phyloP scores from a whole-genome alignment of 2,329 filamentous ascomycete genomes.

The Botryosphaeria dothidea region DNA sequence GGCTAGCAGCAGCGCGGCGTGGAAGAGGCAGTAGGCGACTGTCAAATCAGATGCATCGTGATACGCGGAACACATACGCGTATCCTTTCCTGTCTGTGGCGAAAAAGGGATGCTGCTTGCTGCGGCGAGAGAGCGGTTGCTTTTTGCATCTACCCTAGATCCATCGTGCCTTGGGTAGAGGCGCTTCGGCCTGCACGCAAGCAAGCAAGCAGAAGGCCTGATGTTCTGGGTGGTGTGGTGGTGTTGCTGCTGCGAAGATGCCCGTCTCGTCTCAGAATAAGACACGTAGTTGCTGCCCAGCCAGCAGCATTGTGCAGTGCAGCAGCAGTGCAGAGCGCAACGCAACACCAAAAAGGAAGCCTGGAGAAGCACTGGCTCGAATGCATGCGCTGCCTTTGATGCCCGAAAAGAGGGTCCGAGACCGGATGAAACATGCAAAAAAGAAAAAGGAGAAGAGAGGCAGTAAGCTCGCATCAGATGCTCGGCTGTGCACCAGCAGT shows the following conservation, averaged over 20 bases:
- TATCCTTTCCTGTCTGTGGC: neutral
- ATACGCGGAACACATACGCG: neutral
- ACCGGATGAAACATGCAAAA: slow-evolving; percentile 1
- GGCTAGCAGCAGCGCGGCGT: neutral
- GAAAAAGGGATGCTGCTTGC: neutral
- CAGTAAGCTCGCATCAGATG: slow-evolving; percentile 3
- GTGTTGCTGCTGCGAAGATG: neutral
- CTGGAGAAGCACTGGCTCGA: neutral
- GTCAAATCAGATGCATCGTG: neutral
- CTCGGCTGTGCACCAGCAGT: neutral
- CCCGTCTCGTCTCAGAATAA: neutral
- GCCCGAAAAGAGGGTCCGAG: neutral
- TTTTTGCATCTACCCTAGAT: neutral
- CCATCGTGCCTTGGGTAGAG: neutral
- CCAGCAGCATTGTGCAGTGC: neutral
- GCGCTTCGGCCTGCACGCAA: neutral
- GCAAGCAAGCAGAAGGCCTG: too few relatives aligned
- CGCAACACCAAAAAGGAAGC: neutral
- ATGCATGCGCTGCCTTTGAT: neutral
- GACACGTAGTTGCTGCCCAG: neutral
- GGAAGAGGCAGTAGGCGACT: neutral
- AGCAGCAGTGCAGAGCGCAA: neutral
- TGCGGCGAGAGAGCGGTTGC: neutral
- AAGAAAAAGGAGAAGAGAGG: neutral
- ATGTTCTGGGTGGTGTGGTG: too few relatives aligned